Evolutionary conservation across 805 yeast genomes (phyloP).

Genomic region (Diddensiella transvaalensis): DNA sequence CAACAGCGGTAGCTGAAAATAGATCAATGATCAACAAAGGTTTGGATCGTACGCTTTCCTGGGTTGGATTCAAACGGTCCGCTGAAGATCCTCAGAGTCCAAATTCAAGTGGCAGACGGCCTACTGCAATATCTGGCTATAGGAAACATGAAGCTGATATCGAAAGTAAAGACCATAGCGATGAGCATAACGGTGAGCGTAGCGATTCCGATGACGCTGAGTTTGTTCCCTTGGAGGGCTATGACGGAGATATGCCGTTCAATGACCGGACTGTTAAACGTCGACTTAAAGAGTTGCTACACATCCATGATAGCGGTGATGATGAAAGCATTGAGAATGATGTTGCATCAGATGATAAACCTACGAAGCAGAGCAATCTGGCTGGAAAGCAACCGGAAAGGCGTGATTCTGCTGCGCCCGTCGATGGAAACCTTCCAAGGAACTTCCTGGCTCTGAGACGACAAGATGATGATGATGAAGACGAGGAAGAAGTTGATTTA

Average conservation of each 20-base stretch:
- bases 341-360: not conserved
- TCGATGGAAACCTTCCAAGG: conserved; percentile 2
- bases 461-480: conserved; percentile 29
- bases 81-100: conserved; percentile 10
- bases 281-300: conserved; percentile 15
- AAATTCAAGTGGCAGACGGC: conserved; percentile 20
- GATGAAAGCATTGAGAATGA: not conserved
- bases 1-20: not conserved
- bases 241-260: conserved; percentile 18
- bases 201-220: conserved; percentile 20
- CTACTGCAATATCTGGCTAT: not conserved
- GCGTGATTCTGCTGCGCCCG: conserved; percentile 5
- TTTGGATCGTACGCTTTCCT: conserved; percentile 45
- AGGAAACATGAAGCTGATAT: conserved; percentile 18
- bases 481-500: conserved; percentile 25
- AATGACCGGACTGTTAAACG: conserved; percentile 25
- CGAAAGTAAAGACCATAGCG: conserved; percentile 22
- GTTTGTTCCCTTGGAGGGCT: conserved; percentile 25
- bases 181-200: not conserved
- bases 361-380: not conserved
- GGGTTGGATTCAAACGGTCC: conserved; percentile 48
- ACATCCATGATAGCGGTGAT: conserved; percentile 1
- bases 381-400: conserved; percentile 2
- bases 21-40: conserved; percentile 7
- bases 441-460: conserved; percentile 23